Conservation (phyloP, 495 filamentous ascomycete genomes). For the Penicillium mononematosum region DNA sequence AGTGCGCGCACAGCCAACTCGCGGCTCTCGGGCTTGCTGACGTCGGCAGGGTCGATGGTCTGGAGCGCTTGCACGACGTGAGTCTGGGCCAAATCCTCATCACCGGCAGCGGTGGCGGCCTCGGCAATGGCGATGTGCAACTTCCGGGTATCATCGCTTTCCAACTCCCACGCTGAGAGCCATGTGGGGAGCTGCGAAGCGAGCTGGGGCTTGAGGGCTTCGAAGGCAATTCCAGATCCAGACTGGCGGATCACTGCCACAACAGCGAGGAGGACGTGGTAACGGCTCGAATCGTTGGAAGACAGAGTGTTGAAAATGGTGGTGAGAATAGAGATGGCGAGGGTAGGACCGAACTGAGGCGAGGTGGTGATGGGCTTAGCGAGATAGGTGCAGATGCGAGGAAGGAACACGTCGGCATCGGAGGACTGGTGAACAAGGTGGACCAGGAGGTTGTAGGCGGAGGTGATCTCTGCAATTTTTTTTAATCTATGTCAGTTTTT, state of each 20-base stretch:
- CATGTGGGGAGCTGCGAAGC: slow-evolving; percentile 72
- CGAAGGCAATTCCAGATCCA: slow-evolving; percentile 67
- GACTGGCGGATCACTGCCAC: slow-evolving; percentile 72
- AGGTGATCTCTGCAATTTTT: slow-evolving; percentile 68
- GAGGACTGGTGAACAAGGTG: slow-evolving; percentile 85
- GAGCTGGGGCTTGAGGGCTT: slow-evolving; percentile 75
- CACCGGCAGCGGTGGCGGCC: slow-evolving; percentile 70
- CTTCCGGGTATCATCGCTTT: slow-evolving; percentile 76
- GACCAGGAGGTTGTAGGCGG: slow-evolving; percentile 92
- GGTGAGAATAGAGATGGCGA: slow-evolving; percentile 83
- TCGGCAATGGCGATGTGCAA: slow-evolving; percentile 77
- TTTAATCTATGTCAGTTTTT: slow-evolving; percentile 17
- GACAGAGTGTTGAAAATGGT: slow-evolving; percentile 96
- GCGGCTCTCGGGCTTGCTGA: slow-evolving; percentile 67
- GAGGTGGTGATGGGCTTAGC: slow-evolving; percentile 82
- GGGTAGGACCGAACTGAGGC: slow-evolving; percentile 74
- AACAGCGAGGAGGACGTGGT: slow-evolving; percentile 84
- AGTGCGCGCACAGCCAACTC: slow-evolving; percentile 80
- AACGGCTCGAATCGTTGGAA: slow-evolving; percentile 70
- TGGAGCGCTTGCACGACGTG: slow-evolving; percentile 81
- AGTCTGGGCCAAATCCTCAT: slow-evolving; percentile 73
- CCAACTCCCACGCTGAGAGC: slow-evolving; percentile 79
- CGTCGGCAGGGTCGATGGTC: slow-evolving; percentile 75
- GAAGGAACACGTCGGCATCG: slow-evolving; percentile 79
- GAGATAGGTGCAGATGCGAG: slow-evolving; percentile 82